phyloP scores from a whole-genome alignment of 2,329 filamentous ascomycete species.

The Aureobasidium melanogenum region DNA sequence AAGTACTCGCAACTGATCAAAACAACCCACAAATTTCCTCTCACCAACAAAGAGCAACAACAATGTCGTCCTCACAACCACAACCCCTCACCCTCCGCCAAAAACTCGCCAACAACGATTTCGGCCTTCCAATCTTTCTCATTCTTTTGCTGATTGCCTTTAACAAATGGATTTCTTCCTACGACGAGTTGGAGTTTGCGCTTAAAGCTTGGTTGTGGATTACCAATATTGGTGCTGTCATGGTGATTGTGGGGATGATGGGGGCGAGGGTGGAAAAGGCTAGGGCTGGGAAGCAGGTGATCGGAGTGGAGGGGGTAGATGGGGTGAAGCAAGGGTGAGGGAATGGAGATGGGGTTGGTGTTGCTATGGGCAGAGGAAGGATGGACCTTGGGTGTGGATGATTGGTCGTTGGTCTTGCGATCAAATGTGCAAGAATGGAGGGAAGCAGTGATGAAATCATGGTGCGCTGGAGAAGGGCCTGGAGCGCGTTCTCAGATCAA shows the following conservation, averaged over 20 bases:
- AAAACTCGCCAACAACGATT: neutral
- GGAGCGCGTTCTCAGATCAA: too few relatives aligned
- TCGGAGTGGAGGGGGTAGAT: too few relatives aligned
- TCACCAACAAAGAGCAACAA: neutral
- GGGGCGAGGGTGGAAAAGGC: neutral
- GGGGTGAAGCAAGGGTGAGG: neutral
- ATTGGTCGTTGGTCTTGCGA: too few relatives aligned
- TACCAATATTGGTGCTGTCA: neutral
- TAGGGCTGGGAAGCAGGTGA: too few relatives aligned
- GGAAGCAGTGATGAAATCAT: too few relatives aligned
- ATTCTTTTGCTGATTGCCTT: neutral
- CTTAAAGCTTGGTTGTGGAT: neutral
- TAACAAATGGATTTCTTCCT: neutral
- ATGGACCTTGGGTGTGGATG: too few relatives aligned
- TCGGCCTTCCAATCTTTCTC: neutral
- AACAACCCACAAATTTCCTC: too few relatives aligned
- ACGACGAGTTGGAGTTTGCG: neutral
- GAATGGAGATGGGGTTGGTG: too few relatives aligned
- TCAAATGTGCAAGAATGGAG: too few relatives aligned
- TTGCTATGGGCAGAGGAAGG: too few relatives aligned
- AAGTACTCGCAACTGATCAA: neutral
- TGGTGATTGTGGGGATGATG: neutral
- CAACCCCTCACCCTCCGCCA: neutral
- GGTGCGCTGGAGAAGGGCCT: too few relatives aligned
- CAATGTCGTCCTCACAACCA: too few relatives aligned